A percentile compares a stretch with the other conserved stretches of the same genome.
Evolutionary conservation across 2,329 filamentous ascomycete genomes (phyloP).

Genomic region (Colletotrichum somersetense): DNA sequence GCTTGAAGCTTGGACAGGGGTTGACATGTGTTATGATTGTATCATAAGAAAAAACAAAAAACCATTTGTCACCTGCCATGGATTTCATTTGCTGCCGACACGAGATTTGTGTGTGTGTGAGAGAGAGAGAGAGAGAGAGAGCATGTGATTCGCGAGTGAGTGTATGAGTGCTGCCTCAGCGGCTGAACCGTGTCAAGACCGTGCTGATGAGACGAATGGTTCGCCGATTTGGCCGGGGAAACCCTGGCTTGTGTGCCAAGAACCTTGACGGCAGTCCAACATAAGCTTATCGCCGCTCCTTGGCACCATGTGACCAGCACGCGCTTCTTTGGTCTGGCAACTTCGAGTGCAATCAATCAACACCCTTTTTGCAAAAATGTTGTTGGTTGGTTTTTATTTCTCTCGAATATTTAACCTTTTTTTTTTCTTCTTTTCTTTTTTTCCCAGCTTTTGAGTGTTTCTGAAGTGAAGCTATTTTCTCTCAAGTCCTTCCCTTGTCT

Average conservation of each 20-base stretch:
- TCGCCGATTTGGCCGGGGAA: conserved; percentile 10
- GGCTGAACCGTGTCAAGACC: conserved; percentile 6
- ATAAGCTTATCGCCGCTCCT: conserved; percentile 26
- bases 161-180: not conserved
- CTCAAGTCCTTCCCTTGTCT: too few species aligned
- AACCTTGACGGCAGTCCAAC: conserved; percentile 8
- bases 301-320: not conserved
- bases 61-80: conserved; percentile 5
- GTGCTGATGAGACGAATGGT: conserved; percentile 6
- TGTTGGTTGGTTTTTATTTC: not conserved
- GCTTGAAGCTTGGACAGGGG: conserved; percentile 8
- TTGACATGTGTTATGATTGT: conserved; percentile 31
- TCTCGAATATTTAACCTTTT: too few species aligned
- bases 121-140: too few species aligned
- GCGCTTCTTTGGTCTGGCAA: not conserved
- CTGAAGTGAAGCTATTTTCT: too few species aligned
- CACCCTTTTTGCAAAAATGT: not conserved
- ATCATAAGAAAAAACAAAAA: not conserved
- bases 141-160: not conserved
- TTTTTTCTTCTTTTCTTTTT: too few species aligned
- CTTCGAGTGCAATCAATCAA: too few species aligned
- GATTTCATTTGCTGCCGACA: not conserved
- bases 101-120: not conserved
- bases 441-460: too few species aligned
- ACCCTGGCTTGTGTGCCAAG: not conserved